Conservation (phyloP, 2,329 filamentous ascomycete species). For the Colletotrichum truncatum region DNA sequence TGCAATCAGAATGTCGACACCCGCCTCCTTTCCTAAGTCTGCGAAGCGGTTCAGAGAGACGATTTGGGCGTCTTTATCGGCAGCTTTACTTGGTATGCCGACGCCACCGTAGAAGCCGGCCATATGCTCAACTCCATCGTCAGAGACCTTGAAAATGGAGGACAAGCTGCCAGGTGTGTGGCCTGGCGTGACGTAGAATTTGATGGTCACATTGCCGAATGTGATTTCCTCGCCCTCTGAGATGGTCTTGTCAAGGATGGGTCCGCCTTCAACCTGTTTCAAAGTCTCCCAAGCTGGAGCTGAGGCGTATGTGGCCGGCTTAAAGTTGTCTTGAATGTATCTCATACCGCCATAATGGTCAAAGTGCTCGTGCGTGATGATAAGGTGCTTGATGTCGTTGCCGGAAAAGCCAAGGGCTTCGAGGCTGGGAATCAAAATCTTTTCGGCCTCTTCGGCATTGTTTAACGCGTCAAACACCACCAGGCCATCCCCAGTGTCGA, state of each 20-base stretch:
- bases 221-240: conserved; percentile 23
- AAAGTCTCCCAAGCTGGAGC: conserved; percentile 27
- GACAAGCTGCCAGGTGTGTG: conserved; percentile 36
- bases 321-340: conserved; percentile 36
- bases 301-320: conserved; percentile 30
- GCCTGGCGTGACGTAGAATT: conserved; percentile 34
- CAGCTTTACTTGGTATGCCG: conserved; percentile 30
- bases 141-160: conserved; percentile 33
- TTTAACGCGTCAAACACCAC: conserved; percentile 16
- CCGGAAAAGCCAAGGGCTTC: conserved; percentile 33
- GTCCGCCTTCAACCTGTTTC: not conserved
- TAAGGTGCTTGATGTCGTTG: conserved; percentile 38
- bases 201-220: conserved; percentile 34
- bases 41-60: conserved; percentile 6
- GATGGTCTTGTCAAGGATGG: not conserved
- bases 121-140: conserved; percentile 31
- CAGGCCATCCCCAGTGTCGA: conserved; percentile 38
- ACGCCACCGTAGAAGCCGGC: conserved; percentile 37
- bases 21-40: not conserved
- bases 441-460: conserved; percentile 7
- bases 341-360: conserved; percentile 39
- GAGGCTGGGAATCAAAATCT: conserved; percentile 14
- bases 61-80: conserved; percentile 33
- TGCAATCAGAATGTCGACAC: conserved; percentile 11
- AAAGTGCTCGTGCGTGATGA: conserved; percentile 40